These are phyloP conservation scores for Pseudopithomyces chartarum DNA, from an alignment of 2,329 filamentous ascomycete species.

Conservation along the genomic window DNA sequence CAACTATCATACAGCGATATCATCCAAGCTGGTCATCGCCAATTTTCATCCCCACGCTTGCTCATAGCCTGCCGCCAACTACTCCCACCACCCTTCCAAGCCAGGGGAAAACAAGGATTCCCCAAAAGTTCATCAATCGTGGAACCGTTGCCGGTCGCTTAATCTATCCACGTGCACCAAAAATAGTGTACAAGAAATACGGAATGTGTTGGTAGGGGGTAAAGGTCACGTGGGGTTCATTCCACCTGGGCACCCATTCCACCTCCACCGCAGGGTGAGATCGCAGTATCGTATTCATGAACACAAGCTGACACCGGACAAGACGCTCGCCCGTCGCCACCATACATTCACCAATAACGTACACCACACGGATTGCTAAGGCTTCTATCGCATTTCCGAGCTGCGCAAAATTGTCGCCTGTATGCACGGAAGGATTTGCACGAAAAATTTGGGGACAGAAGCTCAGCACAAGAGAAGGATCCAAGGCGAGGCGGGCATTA, in stretches of 20 bases:
- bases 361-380: not conserved
- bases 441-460: constrained; percentile 1
- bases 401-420: not conserved
- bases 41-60: constrained; percentile 12
- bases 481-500: constrained; percentile 21
- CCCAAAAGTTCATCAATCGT: constrained; percentile 30
- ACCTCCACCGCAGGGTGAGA: not conserved
- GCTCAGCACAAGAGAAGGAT: constrained; percentile 6
- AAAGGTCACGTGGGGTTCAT: not conserved
- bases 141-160: constrained; percentile 22
- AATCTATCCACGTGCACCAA: constrained; percentile 21
- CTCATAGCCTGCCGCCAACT: constrained; percentile 15
- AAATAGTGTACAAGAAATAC: constrained; percentile 23
- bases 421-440: not conserved
- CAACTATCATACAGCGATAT: constrained; percentile 10
- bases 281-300: not conserved
- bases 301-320: constrained; percentile 1
- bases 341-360: not conserved
- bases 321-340: not conserved
- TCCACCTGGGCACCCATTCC: not conserved
- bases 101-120: not conserved
- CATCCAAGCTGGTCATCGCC: constrained; percentile 6
- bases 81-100: constrained; percentile 4
- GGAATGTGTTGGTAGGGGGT: not conserved
- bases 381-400: not conserved